Base-by-base conservation (phyloP, 345 rosid species). In the Pistacia vera region DNA sequence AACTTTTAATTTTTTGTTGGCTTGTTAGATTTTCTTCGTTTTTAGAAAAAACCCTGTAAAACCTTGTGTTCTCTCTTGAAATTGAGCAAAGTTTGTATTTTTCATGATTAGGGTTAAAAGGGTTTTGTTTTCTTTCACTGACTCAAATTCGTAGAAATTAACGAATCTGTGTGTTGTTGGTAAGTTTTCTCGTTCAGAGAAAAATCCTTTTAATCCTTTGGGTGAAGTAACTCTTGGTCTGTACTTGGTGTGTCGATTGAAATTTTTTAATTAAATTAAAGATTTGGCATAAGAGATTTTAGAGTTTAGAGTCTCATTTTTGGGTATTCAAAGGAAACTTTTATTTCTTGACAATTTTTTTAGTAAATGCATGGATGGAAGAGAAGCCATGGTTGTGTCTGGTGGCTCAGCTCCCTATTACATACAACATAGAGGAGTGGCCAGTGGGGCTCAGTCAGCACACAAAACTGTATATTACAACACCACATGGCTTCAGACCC, bases 361-460 rank as follows among this genome's bases (percentile, higher is more conserved):
- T 74, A 66, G 91, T 96, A 86, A 86, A 92, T 97, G 97, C 90
- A 97, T 97, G 99, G 99, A 94, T 86, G 96, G 96, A 63, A 88
- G 94, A 86, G 99, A 94, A 86, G 98, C 92, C 66, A 92, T 92
- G 92, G 77, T 92, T 82, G 85, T 92, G 72, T 87, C 99, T 75
- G 88, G 93, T 75, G 90, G 92, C 41, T 90, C 95, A 79, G 49
- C 93, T 78, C 94, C 88, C 35, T 95, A 87, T 76, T 92, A 90
- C 91, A 80, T 95, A n/a, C 74, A 70, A 65, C 97, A 91, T 46
- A 93, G 96, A 84, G 93, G 93, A 70, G 90, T 83, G 59, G 59
- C 80, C 80, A 76, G 81, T 80, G 89, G 88, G 52, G 83, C 91
- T 75, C 90, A 83, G 71, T 79, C 93, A 14, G 80, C 80, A 41